These are phyloP conservation scores for Cajanus cajan DNA, from an alignment of 306 rosid genomes.

Conservation along the genomic window DNA sequence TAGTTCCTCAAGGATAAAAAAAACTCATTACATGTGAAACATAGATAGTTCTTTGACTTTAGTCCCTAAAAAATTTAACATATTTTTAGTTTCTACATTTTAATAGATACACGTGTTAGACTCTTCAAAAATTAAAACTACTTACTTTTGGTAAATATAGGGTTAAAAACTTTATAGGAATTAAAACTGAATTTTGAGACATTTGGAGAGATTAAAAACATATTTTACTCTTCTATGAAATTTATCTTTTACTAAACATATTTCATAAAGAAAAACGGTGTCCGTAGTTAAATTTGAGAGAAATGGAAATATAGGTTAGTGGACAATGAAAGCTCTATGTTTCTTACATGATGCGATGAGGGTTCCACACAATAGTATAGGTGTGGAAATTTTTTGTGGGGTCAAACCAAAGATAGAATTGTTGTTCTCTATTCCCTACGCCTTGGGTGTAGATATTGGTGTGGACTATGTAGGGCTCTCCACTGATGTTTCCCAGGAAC, in stretches of 20 bases:
- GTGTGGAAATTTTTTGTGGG: conserved; percentile 43
- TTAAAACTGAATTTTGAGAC: too few relatives aligned
- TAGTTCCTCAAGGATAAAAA: too few relatives aligned
- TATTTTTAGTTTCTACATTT: too few relatives aligned
- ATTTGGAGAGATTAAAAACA: too few relatives aligned
- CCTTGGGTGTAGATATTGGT: conserved; percentile 45
- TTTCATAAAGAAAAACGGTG: background rate
- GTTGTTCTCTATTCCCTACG: conserved; percentile 41
- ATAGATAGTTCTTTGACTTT: too few relatives aligned
- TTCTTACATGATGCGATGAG: conserved; percentile 40
- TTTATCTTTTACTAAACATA: background rate
- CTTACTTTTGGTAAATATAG: too few relatives aligned
- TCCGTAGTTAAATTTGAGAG: background rate
- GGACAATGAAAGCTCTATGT: background rate
- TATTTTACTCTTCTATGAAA: background rate
- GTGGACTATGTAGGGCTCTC: conserved; percentile 43
- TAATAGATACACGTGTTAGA: too few relatives aligned
- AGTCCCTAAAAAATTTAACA: too few relatives aligned
- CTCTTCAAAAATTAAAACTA: too few relatives aligned
- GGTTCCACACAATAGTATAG: conserved; percentile 39
- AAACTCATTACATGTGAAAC: too few relatives aligned
- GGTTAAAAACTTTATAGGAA: too few relatives aligned
- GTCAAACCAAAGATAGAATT: conserved; percentile 52
- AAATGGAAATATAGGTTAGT: background rate
- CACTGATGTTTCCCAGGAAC: conserved; percentile 41